phyloP scores from a whole-genome alignment of 768 basidiomycete genomes.

The Macrolepiota dolichaula region DNA sequence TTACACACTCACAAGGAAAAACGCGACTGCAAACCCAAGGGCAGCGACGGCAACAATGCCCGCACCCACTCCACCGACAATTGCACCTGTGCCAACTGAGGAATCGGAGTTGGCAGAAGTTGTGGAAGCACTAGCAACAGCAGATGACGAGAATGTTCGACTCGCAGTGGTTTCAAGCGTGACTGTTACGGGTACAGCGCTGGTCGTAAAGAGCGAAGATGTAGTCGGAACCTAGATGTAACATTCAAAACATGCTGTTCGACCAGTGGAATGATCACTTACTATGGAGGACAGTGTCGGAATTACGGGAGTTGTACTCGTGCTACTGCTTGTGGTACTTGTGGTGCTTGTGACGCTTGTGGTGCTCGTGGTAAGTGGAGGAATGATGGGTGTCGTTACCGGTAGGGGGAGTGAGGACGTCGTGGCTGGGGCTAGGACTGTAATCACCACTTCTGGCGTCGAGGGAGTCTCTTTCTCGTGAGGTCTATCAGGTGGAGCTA shows the following conservation, averaged over 20 bases:
- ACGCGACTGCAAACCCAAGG: constrained; percentile 39
- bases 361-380: background rate
- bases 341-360: background rate
- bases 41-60: constrained; percentile 39
- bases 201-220: background rate
- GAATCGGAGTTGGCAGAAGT: background rate
- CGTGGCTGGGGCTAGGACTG: background rate
- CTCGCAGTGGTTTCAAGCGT: background rate
- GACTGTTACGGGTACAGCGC: background rate
- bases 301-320: background rate
- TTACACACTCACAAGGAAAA: constrained; percentile 41
- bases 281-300: background rate
- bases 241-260: background rate
- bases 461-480: background rate
- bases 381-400: background rate
- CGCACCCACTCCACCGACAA: constrained; percentile 41
- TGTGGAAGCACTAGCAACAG: background rate
- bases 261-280: background rate
- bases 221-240: background rate
- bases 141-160: background rate
- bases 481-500: background rate
- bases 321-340: background rate
- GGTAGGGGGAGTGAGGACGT: background rate
- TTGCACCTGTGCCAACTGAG: constrained; percentile 24
- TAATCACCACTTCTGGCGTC: background rate